Evolutionary conservation across 2,329 filamentous ascomycete species (phyloP).

Genomic region (Alternaria alternata): DNA sequence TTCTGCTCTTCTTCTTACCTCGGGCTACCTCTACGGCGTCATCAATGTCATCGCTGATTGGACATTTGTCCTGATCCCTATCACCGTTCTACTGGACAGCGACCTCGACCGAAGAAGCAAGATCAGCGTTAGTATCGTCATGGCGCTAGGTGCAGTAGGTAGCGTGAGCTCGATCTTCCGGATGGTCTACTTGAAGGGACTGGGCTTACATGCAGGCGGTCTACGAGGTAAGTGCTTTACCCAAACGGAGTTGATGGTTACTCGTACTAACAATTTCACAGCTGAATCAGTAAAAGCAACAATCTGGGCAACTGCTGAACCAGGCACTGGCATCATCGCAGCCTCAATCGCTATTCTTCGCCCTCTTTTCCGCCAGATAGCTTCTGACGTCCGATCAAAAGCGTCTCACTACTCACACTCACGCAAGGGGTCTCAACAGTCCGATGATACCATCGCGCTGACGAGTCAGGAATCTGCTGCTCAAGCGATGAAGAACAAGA

Average conservation of each 20-base stretch:
- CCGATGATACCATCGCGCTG: constrained; percentile 25
- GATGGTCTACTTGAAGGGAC: constrained; percentile 43
- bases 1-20: constrained; percentile 26
- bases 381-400: constrained; percentile 28
- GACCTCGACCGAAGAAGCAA: constrained; percentile 57
- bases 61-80: constrained; percentile 47
- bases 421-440: constrained; percentile 16
- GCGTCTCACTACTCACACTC: constrained; percentile 19
- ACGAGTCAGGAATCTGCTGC: constrained; percentile 11
- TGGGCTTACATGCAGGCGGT: constrained; percentile 21
- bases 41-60: constrained; percentile 46
- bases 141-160: constrained; percentile 53
- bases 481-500: constrained; percentile 15
- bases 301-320: constrained; percentile 59
- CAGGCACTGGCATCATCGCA: constrained; percentile 60
- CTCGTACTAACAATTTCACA: constrained; percentile 19
- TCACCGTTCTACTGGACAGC: constrained; percentile 48
- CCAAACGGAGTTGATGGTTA: not conserved
- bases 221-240: constrained; percentile 19
- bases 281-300: constrained; percentile 49
- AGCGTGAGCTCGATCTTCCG: constrained; percentile 44
- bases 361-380: constrained; percentile 51
- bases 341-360: constrained; percentile 58
- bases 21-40: constrained; percentile 44
- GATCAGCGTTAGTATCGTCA: constrained; percentile 55